Percentiles rank a stretch among this genome's conserved stretches.
phyloP scores from a whole-genome alignment of 2,329 filamentous ascomycete species.

The Nemania diffusa region DNA sequence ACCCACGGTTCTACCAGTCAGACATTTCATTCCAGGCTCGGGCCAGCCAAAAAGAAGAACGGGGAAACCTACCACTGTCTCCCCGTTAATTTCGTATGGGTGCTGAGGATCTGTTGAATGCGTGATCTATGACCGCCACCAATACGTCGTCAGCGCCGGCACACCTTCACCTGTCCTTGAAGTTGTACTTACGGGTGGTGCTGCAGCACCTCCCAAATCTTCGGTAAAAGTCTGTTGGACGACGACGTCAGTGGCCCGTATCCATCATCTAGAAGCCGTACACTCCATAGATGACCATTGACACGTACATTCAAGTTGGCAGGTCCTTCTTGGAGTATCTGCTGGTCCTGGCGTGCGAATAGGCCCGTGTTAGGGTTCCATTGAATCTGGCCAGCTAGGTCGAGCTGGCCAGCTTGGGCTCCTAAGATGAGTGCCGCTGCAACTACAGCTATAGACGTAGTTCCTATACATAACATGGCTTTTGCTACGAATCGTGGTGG shows the following conservation, averaged over 20 bases:
- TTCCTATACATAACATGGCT: conserved; percentile 21
- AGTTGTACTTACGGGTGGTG: conserved; percentile 20
- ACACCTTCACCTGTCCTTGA: neutral
- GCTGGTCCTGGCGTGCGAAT: conserved; percentile 50
- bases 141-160: neutral
- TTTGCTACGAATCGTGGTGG: neutral
- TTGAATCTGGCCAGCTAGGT: conserved; percentile 47
- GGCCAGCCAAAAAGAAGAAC: neutral
- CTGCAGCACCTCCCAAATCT: conserved; percentile 10
- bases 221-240: conserved; percentile 16
- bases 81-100: conserved; percentile 14
- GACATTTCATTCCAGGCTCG: neutral
- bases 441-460: conserved; percentile 32
- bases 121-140: conserved; percentile 21
- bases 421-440: conserved; percentile 33
- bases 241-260: neutral
- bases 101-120: conserved; percentile 19
- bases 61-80: conserved; percentile 19
- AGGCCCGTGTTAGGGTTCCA: conserved; percentile 52
- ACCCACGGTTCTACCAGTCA: conserved; percentile 2
- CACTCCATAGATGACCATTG: neutral
- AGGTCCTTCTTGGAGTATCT: conserved; percentile 19
- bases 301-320: conserved; percentile 52
- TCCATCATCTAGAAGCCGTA: neutral
- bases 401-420: conserved; percentile 33